A percentile compares a stretch with the other conserved stretches of the same genome.
Evolutionary conservation across 2,329 filamentous ascomycete genomes (phyloP).

Genomic region (Fusarium lyarnte): DNA sequence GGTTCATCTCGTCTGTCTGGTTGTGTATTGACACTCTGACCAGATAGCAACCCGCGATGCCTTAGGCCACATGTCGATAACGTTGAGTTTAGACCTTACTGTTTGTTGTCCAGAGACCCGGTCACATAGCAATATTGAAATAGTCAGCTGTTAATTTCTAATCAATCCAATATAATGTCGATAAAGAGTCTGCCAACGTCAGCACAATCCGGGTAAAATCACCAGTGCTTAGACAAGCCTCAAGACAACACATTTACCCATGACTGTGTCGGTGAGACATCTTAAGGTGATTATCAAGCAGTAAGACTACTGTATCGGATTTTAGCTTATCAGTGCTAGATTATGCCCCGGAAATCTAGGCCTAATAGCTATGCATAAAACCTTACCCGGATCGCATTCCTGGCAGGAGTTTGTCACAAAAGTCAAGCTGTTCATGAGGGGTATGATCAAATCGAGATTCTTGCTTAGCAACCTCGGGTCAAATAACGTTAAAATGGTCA

Average conservation of each 20-base stretch:
- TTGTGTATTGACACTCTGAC: too few relatives aligned
- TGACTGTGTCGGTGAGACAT: background rate
- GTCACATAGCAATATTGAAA: background rate
- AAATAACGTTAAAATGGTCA: background rate
- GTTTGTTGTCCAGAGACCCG: background rate
- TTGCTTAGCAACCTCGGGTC: rapidly evolving
- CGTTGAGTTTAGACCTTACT: rapidly evolving
- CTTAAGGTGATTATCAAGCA: too few relatives aligned
- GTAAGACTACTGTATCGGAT: background rate
- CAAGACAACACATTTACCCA: rapidly evolving
- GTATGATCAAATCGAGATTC: too few relatives aligned
- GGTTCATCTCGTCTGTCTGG: rapidly evolving
- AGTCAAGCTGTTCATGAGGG: background rate
- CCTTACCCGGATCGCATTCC: too few relatives aligned
- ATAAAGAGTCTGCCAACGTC: background rate
- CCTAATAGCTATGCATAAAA: background rate
- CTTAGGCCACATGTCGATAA: rapidly evolving
- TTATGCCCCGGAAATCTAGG: too few relatives aligned
- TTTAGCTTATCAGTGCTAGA: background rate
- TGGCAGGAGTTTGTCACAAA: too few relatives aligned
- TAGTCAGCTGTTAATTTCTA: rapidly evolving
- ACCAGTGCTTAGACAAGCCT: background rate
- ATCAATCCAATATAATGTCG: background rate
- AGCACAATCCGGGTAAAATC: background rate
- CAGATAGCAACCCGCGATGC: too few relatives aligned